phyloP scores from a whole-genome alignment of 768 basidiomycete species.

The Kwoniella pini region DNA sequence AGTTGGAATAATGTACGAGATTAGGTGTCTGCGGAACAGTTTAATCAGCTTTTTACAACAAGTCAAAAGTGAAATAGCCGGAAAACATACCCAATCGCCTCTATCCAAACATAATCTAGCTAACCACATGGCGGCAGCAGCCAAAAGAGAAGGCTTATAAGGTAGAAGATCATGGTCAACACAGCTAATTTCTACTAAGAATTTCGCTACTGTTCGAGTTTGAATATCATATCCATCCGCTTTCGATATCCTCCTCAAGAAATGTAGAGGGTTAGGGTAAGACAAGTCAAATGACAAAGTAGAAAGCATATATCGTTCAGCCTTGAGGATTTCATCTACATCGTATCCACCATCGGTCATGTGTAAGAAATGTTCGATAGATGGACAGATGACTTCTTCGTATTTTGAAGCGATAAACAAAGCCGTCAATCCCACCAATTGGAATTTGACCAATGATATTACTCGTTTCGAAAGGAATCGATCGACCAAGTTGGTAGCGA shows the following conservation, averaged over 20 bases:
- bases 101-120: constrained; percentile 75
- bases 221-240: constrained; percentile 88
- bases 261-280: constrained; percentile 86
- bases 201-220: constrained; percentile 84
- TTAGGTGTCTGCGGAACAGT: constrained; percentile 66
- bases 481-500: constrained; percentile 78
- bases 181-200: constrained; percentile 79
- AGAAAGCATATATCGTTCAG: constrained; percentile 83
- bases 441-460: constrained; percentile 78
- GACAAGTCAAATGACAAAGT: constrained; percentile 82
- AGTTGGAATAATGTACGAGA: constrained; percentile 82
- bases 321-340: constrained; percentile 78
- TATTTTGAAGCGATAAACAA: constrained; percentile 88
- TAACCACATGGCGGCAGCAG: constrained; percentile 84
- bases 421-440: constrained; percentile 84
- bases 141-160: constrained; percentile 72
- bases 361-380: constrained; percentile 73
- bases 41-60: constrained; percentile 10
- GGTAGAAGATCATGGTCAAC: constrained; percentile 77
- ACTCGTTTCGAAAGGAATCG: constrained; percentile 68
- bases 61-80: not conserved
- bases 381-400: constrained; percentile 88
- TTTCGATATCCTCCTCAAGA: constrained; percentile 84
- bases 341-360: constrained; percentile 76
- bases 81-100: constrained; percentile 77